A percentile compares a stretch with the other conserved stretches of the same genome.
These are phyloP conservation scores for Agastache rugosa DNA, from an alignment of 257 asterid genomes.

Conservation along the genomic window DNA sequence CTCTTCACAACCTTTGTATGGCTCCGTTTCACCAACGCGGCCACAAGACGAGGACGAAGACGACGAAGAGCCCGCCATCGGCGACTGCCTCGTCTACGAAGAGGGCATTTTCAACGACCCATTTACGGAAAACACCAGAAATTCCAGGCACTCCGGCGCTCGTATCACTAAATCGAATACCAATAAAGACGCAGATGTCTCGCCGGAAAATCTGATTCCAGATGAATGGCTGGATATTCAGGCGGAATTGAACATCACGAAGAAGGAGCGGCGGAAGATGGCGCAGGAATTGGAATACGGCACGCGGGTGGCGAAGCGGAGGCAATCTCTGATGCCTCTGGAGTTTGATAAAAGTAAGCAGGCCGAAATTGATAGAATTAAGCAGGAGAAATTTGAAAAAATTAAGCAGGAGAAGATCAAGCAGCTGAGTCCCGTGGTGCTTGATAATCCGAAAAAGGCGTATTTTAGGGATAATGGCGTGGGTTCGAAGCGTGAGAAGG, in stretches of 20 bases:
- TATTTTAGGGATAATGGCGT: slow-evolving; percentile 29
- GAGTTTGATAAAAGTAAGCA: slow-evolving; percentile 48
- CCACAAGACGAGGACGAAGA: slow-evolving; percentile 39
- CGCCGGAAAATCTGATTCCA: slow-evolving; percentile 80
- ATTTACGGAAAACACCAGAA: slow-evolving; percentile 36
- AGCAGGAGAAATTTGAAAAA: slow-evolving; percentile 5
- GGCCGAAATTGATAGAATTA: slow-evolving; percentile 40
- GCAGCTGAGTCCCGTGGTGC: slow-evolving; percentile 78
- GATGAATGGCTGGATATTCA: slow-evolving; percentile 79
- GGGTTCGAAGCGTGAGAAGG: slow-evolving; percentile 30
- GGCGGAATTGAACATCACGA: slow-evolving; percentile 70
- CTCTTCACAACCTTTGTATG: slow-evolving; percentile 44
- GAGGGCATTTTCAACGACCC: slow-evolving; percentile 90
- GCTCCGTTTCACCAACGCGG: slow-evolving; percentile 24
- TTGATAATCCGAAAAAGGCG: slow-evolving; percentile 58
- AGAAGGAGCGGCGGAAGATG: slow-evolving; percentile 81
- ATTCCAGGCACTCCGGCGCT: slow-evolving; percentile 8
- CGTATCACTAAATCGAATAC: slow-evolving; percentile 17
- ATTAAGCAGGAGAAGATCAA: slow-evolving; percentile 60
- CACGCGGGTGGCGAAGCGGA: slow-evolving; percentile 63
- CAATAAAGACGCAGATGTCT: slow-evolving; percentile 31
- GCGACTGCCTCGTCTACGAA: slow-evolving; percentile 92
- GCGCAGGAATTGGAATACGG: slow-evolving; percentile 71
- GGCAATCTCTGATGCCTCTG: slow-evolving; percentile 64
- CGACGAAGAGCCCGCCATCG: slow-evolving; percentile 62